phyloP scores from a whole-genome alignment of 257 asterid species.

The Lithospermum erythrorhizon region DNA sequence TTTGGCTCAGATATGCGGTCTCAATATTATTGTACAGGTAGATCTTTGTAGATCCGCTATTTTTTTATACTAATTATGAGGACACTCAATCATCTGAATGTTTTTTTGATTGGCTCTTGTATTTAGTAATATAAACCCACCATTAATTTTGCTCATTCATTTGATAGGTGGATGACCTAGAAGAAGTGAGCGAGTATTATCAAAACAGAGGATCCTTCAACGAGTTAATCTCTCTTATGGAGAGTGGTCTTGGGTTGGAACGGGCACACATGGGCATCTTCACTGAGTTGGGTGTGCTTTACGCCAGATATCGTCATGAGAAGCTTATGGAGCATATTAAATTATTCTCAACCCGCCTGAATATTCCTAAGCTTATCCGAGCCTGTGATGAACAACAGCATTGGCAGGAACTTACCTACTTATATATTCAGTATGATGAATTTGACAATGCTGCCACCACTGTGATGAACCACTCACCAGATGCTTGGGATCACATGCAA shows the following conservation, averaged over 20 bases:
- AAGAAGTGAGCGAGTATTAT: constrained; percentile 94
- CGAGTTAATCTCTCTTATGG: constrained; percentile 98
- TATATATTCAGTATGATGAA: constrained; percentile 91
- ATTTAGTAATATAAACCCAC: background rate
- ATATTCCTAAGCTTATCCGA: constrained; percentile 94
- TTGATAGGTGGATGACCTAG: constrained; percentile 92
- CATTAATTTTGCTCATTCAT: constrained; percentile 8
- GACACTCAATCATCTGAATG: background rate
- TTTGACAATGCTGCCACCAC: constrained; percentile 99
- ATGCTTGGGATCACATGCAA: constrained; percentile 99
- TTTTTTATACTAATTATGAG: background rate
- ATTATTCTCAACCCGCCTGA: constrained; percentile 87
- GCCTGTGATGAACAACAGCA: constrained; percentile 99
- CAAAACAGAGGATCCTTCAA: constrained; percentile 97
- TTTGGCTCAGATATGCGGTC: constrained; percentile 99
- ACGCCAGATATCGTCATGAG: constrained; percentile 97
- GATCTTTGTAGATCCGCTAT: background rate
- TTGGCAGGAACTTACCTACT: constrained; percentile 90
- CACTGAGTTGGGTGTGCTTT: constrained; percentile 92
- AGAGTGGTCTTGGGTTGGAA: constrained; percentile 97
- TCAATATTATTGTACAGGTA: constrained; percentile 97
- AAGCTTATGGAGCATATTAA: constrained; percentile 99
- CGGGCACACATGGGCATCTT: constrained; percentile 99
- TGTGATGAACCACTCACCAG: constrained; percentile 99
- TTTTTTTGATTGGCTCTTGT: background rate